Evolutionary conservation across 768 basidiomycete species (phyloP).

Genomic region (Russula compacta): DNA sequence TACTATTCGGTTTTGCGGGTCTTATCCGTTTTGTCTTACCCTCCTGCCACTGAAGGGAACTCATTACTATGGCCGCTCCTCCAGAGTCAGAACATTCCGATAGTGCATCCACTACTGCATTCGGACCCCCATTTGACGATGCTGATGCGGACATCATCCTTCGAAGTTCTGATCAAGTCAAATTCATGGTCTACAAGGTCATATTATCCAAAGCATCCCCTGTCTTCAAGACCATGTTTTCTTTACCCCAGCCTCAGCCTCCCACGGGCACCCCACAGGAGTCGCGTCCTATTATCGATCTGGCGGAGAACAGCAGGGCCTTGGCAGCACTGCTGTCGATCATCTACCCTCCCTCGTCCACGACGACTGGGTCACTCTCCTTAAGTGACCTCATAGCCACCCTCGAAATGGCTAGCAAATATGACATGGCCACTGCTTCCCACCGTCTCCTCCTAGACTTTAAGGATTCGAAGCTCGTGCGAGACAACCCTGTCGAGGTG

Average conservation of each 20-base stretch:
- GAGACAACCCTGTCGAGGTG: background rate
- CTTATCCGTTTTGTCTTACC: too few species aligned
- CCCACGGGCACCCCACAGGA: background rate
- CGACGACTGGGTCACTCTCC: background rate
- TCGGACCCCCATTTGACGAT: background rate
- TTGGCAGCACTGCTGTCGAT: background rate
- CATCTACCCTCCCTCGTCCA: background rate
- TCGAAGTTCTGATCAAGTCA: slow-evolving; percentile 3
- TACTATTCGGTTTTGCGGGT: too few species aligned
- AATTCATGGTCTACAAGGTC: background rate
- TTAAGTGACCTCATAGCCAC: background rate
- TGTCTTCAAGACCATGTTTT: background rate
- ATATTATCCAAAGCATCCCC: slow-evolving; percentile 2
- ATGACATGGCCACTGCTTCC: background rate
- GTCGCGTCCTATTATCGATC: background rate
- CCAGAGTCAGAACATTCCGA: background rate
- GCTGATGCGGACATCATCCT: background rate
- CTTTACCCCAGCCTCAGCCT: too few species aligned
- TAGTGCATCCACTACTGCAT: background rate
- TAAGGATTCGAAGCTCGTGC: too few species aligned
- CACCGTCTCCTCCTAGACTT: too few species aligned
- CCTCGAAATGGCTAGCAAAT: background rate
- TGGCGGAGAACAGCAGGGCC: background rate
- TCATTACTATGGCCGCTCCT: background rate
- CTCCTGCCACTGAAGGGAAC: background rate